Evolutionary conservation across 2,329 filamentous ascomycete genomes (phyloP).

Genomic region (Endoconidiophora laricicola): DNA sequence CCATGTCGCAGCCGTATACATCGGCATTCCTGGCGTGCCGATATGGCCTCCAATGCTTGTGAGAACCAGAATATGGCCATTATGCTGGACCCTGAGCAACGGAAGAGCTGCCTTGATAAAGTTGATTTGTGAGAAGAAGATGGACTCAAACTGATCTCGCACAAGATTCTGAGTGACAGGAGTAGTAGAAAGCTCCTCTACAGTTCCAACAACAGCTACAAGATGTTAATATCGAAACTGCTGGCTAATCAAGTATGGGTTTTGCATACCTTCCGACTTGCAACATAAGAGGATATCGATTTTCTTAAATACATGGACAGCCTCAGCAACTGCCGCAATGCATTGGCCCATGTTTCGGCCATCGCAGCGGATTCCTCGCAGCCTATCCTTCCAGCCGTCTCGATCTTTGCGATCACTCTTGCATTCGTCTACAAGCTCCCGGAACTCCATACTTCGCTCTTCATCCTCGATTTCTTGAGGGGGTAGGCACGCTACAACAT

Average conservation of each 20-base stretch:
- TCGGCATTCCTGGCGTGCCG: slow-evolving; percentile 75
- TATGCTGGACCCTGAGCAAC: slow-evolving; percentile 59
- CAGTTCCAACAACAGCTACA: slow-evolving; percentile 67
- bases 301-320: slow-evolving; percentile 65
- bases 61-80: slow-evolving; percentile 78
- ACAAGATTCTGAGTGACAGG: slow-evolving; percentile 60
- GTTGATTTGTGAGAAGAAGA: slow-evolving; percentile 93
- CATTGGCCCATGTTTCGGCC: slow-evolving; percentile 51
- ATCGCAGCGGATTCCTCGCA: slow-evolving; percentile 49
- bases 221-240: not conserved
- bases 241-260: not conserved
- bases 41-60: slow-evolving; percentile 86
- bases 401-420: slow-evolving; percentile 45
- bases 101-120: slow-evolving; percentile 82
- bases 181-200: slow-evolving; percentile 72
- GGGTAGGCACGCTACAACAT: slow-evolving; percentile 68
- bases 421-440: slow-evolving; percentile 57
- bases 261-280: slow-evolving; percentile 56
- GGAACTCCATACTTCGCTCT: slow-evolving; percentile 60
- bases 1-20: slow-evolving; percentile 88
- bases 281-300: slow-evolving; percentile 86
- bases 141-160: slow-evolving; percentile 80
- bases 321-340: slow-evolving; percentile 73
- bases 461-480: slow-evolving; percentile 65
- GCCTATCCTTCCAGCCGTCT: slow-evolving; percentile 66